These are phyloP conservation scores for Talaromyces adpressus DNA, from an alignment of 495 filamentous ascomycete genomes.

Conservation along the genomic window DNA sequence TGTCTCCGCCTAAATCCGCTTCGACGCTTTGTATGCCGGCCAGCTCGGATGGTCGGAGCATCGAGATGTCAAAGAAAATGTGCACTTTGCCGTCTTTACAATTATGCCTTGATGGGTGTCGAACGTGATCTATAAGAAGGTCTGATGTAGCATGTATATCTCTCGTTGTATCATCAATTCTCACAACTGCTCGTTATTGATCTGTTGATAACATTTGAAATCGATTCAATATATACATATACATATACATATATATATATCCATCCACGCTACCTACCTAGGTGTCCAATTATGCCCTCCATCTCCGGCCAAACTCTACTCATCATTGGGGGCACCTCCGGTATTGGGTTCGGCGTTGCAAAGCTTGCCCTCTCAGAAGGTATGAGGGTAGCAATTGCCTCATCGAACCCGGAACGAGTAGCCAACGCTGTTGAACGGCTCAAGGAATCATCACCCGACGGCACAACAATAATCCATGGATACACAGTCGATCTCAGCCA, in stretches of 20 bases:
- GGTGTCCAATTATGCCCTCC: background rate
- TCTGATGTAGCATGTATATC: background rate
- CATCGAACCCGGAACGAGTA: conserved; percentile 33
- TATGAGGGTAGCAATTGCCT: conserved; percentile 42
- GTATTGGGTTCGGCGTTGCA: conserved; percentile 44
- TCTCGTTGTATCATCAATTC: background rate
- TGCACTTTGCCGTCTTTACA: background rate
- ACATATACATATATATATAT: no score
- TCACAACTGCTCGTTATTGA: background rate
- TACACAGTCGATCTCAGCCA: conserved; percentile 43
- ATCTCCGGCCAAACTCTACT: conserved; percentile 19
- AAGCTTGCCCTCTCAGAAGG: conserved; percentile 37
- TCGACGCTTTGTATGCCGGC: background rate
- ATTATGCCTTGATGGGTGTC: background rate
- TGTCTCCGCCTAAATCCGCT: background rate
- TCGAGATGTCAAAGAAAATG: background rate
- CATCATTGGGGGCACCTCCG: conserved; percentile 40
- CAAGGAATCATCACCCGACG: conserved; percentile 8
- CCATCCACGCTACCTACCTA: background rate
- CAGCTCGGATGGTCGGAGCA: background rate
- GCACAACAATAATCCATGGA: conserved; percentile 19
- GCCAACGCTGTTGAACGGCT: conserved; percentile 30
- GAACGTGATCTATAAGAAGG: background rate
- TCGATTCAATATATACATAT: no score
- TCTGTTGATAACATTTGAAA: no score